Percentiles rank a stretch among this genome's conserved stretches.
phyloP scores from a whole-genome alignment of 176 grass and related monocot genomes.

The Aegilops speltoides region DNA sequence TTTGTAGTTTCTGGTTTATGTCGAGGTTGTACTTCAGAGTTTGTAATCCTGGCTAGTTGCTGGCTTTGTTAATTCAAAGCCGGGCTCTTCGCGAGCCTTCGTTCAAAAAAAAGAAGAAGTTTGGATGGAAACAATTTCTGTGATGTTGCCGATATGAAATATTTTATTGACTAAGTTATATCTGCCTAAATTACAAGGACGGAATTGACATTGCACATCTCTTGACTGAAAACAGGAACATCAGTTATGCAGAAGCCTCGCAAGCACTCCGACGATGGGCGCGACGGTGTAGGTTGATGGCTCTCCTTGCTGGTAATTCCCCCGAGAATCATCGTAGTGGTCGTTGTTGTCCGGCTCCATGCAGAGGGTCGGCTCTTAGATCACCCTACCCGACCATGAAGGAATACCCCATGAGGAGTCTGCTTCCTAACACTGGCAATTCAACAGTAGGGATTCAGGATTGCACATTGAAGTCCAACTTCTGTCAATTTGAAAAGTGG shows the following conservation, averaged over 20 bases:
- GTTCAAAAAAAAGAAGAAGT: no score
- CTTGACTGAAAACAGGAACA: not conserved
- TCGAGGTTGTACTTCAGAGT: no score
- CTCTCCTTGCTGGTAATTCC: slow-evolving; percentile 31
- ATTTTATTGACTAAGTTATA: not conserved
- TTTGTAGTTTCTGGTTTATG: no score
- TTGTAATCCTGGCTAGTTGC: no score
- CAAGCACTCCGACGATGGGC: slow-evolving; percentile 64
- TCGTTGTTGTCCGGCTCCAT: slow-evolving; percentile 48
- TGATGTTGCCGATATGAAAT: not conserved
- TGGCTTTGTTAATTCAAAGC: no score
- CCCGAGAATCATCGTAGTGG: slow-evolving; percentile 30
- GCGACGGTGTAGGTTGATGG: slow-evolving; percentile 57
- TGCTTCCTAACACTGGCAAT: not conserved
- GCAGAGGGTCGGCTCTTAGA: no score
- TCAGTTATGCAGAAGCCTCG: slow-evolving; percentile 30
- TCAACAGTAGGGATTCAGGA: not conserved
- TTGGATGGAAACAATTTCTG: no score
- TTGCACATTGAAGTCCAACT: not conserved
- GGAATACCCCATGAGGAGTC: not conserved
- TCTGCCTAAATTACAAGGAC: not conserved
- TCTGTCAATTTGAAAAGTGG: not conserved
- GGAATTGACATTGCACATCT: not conserved
- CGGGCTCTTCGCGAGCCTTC: no score
- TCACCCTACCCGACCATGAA: not conserved